Conservation (phyloP, 768 basidiomycete species). For the Kwoniella dendrophila region DNA sequence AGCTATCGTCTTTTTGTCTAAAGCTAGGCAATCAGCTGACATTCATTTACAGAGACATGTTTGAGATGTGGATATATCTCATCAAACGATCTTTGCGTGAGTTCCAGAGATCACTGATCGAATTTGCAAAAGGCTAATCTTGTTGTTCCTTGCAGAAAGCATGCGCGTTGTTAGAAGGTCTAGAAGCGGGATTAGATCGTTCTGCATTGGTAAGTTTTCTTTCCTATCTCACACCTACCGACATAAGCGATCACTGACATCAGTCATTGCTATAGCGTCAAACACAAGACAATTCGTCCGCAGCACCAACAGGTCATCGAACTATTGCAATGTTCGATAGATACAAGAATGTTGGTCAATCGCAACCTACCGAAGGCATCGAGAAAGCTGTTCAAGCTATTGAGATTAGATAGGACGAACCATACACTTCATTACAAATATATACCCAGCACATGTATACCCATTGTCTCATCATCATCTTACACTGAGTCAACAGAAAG, state of each 20-base stretch:
- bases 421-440: neutral
- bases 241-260: neutral
- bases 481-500: no score
- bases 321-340: slow-evolving; percentile 64
- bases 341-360: slow-evolving; percentile 1
- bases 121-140: neutral
- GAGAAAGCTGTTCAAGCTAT: slow-evolving; percentile 42
- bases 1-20: slow-evolving; percentile 48
- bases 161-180: slow-evolving; percentile 83
- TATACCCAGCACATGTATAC: slow-evolving; percentile 13
- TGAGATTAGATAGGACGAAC: slow-evolving; percentile 20
- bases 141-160: slow-evolving; percentile 59
- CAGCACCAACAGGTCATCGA: slow-evolving; percentile 67
- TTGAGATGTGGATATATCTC: slow-evolving; percentile 92
- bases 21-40: neutral
- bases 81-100: slow-evolving; percentile 73
- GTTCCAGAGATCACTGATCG: slow-evolving; percentile 27
- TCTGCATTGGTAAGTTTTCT: slow-evolving; percentile 51
- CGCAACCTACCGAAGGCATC: slow-evolving; percentile 32
- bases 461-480: neutral
- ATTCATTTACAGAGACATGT: slow-evolving; percentile 70
- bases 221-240: neutral
- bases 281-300: slow-evolving; percentile 65
- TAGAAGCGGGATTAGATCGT: slow-evolving; percentile 75
- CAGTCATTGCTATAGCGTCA: slow-evolving; percentile 67